These are phyloP conservation scores for Paxillus ammoniavirescens DNA, from an alignment of 768 basidiomycete genomes.

Conservation along the genomic window DNA sequence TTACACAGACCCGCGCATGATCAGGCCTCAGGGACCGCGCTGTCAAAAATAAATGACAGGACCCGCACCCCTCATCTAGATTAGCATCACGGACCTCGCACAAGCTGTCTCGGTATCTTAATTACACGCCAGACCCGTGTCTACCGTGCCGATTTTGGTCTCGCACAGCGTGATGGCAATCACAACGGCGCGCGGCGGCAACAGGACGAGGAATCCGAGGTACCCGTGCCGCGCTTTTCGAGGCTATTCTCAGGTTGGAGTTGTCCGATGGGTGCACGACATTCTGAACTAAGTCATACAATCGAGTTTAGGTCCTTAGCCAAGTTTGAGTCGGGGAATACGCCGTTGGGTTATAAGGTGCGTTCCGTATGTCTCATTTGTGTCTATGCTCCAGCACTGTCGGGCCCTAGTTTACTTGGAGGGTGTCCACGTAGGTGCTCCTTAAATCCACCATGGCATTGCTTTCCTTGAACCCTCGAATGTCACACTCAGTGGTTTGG, in stretches of 20 bases:
- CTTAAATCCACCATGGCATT: conserved; percentile 71
- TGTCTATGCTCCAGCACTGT: neutral
- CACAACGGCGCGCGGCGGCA: conserved; percentile 46
- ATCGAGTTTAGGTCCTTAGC: conserved; percentile 72
- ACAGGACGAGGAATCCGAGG: conserved; percentile 60
- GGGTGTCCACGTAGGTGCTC: conserved; percentile 48
- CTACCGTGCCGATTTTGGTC: conserved; percentile 51
- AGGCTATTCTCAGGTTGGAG: conserved; percentile 72
- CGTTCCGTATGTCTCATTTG: neutral
- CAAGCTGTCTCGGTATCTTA: conserved; percentile 74
- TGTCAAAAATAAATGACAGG: conserved; percentile 30
- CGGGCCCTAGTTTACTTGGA: neutral
- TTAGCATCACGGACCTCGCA: conserved; percentile 82
- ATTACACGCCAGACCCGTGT: conserved; percentile 65
- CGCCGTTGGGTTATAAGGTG: conserved; percentile 84
- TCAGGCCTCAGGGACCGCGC: neutral
- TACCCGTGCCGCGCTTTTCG: conserved; percentile 79
- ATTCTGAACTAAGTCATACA: conserved; percentile 48
- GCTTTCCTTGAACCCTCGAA: conserved; percentile 75
- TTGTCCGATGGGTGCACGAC: conserved; percentile 74
- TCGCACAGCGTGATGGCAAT: conserved; percentile 28
- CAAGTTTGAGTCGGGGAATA: conserved; percentile 69
- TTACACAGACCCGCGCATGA: neutral
- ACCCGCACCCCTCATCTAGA: conserved; percentile 61
- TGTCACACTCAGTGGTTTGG: conserved; percentile 55